phyloP scores from a whole-genome alignment of 345 rosid genomes.

The Citropsis articulata region DNA sequence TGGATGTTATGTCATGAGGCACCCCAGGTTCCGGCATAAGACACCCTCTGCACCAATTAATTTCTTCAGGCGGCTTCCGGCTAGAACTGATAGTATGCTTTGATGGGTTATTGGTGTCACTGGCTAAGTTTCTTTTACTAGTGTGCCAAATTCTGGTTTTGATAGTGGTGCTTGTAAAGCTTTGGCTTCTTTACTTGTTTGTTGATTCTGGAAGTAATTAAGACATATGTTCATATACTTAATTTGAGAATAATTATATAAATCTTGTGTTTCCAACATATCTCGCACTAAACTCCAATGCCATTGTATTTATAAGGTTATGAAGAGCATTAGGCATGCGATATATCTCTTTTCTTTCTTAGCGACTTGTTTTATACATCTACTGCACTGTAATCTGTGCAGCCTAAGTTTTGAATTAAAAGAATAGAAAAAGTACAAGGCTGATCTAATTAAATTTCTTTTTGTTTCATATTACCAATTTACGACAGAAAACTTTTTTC shows the following conservation, averaged over 20 bases:
- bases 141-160: conserved; percentile 16
- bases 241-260: not conserved
- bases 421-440: not conserved
- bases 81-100: conserved; percentile 80
- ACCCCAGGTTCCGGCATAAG: conserved; percentile 75
- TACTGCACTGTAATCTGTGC: not conserved
- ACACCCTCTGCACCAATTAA: conserved; percentile 65
- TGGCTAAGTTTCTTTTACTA: conserved; percentile 3
- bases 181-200: conserved; percentile 2
- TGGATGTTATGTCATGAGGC: conserved; percentile 75
- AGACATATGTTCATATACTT: not conserved
- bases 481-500: not conserved
- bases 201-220: not conserved
- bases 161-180: conserved; percentile 18
- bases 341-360: not conserved
- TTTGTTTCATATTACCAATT: not conserved
- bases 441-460: not conserved
- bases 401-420: not conserved
- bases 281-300: not conserved
- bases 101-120: conserved; percentile 20
- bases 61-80: conserved; percentile 84
- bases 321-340: not conserved
- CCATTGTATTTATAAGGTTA: not conserved
- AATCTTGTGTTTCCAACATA: not conserved
- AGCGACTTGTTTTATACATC: not conserved